Evolutionary conservation across 352 stramenopile species (phyloP), one percentile per base, ranked within the genome.

Genomic region (Phytopythium aichiense): DNA sequence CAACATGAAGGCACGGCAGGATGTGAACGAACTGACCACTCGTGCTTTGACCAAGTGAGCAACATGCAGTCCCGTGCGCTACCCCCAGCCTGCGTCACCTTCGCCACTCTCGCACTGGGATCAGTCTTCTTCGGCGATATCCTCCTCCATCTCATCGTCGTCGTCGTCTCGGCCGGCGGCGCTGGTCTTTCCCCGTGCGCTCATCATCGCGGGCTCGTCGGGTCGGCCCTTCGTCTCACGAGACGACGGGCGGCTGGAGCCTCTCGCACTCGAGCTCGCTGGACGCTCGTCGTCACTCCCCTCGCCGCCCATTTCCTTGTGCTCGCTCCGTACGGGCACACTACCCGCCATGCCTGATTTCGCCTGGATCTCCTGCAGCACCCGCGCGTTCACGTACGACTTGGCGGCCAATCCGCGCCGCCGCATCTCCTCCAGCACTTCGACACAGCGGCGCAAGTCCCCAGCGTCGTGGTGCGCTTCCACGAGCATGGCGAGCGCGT

Each of bases 401-500:
- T 91, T 89, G 30, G 92, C 38, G 13, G 61, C 63, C 7, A 97
- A 69, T 13, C 78, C 72, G 12, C 79, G 72, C 18, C 73, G 59
- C 25, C 80, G 80, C 89, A 98, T 97, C 35, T 86, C 73, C 46
- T 96, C 72, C 56, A 98, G 67, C 9, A 81, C 66, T 55, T 90
- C 77, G 8, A 86, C 69, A 42, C 78, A 79, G 52, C 95, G 79
- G n/a, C 74, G 61, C 22, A 83, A 68, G 35, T 98, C 74, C 1
- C 77, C 72, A 30, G 80, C 77, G 23, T 72, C 61, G 64, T 88
- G 89, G 48, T 96, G 87, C 8, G 80, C 77, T 52, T 97, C 87
- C 1, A 93, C 68, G 3, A 98, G 72, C 65, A 97, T 74, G 7
- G 88, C 88, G 57, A 92, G 97, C 18, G 79, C 85, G 65, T 98